A percentile compares a stretch with the other conserved stretches of the same genome.
These are phyloP conservation scores for Diaporthe sp. DNA, from an alignment of 2,329 filamentous ascomycete species.

Conservation along the genomic window DNA sequence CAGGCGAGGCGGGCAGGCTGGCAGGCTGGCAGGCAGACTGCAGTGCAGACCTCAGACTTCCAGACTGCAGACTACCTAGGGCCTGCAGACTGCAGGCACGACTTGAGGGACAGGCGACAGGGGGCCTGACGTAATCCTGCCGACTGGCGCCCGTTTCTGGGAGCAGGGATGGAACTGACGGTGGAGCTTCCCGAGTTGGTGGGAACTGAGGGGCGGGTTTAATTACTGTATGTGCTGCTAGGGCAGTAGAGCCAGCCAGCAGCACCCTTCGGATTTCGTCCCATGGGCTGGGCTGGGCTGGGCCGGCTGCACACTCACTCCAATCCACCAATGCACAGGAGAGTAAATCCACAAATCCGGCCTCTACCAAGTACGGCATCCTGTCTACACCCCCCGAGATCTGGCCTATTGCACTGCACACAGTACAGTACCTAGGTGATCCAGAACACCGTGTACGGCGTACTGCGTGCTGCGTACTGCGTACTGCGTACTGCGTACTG, in stretches of 20 bases:
- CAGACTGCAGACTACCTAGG: neutral
- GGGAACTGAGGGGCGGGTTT: conserved; percentile 27
- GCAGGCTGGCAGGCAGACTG: neutral
- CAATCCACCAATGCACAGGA: neutral
- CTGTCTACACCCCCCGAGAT: neutral
- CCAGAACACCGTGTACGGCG: neutral
- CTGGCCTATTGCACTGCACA: neutral
- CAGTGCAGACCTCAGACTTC: neutral
- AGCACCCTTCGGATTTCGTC: conserved; percentile 2
- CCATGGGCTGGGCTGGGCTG: conserved; percentile 4
- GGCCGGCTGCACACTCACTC: conserved; percentile 4
- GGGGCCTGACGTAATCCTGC: conserved; percentile 22
- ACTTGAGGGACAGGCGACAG: neutral
- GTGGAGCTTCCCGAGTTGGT: conserved; percentile 32
- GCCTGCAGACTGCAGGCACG: neutral
- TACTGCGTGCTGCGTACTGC: neutral
- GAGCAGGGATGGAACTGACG: conserved; percentile 23
- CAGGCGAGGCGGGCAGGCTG: neutral
- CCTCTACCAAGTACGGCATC: neutral
- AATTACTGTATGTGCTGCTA: conserved; percentile 5
- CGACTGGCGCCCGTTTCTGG: conserved; percentile 12
- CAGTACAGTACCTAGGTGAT: neutral
- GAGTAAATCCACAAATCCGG: conserved; percentile 20
- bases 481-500: neutral
- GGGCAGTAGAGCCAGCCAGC: neutral